These are phyloP conservation scores for Candida buenavistaensis DNA, from an alignment of 1,139 yeast genomes.

Conservation along the genomic window DNA sequence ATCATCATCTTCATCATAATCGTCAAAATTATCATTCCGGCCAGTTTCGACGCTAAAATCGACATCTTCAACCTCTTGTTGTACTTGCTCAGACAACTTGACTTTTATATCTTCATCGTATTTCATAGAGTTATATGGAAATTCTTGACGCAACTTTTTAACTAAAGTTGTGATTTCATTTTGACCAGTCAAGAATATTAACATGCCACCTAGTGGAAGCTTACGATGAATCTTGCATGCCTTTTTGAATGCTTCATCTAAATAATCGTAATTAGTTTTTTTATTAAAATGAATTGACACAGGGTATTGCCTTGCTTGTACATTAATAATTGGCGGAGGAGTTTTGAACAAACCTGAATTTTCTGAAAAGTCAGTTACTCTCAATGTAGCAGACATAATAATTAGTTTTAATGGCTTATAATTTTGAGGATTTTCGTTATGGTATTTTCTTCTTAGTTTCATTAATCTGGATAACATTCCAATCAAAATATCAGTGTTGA, in stretches of 20 bases:
- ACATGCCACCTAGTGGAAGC: slow-evolving; percentile 92
- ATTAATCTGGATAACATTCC: slow-evolving; percentile 93
- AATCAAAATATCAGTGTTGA: slow-evolving; percentile 91
- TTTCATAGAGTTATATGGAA: slow-evolving; percentile 50
- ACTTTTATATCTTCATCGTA: slow-evolving; percentile 43
- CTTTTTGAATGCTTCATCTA: slow-evolving; percentile 85
- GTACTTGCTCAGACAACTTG: slow-evolving; percentile 58
- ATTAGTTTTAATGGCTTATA: slow-evolving; percentile 65
- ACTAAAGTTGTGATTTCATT: slow-evolving; percentile 83
- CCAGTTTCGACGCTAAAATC: slow-evolving; percentile 66
- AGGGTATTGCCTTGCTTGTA: slow-evolving; percentile 95
- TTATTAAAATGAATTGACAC: slow-evolving; percentile 90
- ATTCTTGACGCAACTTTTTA: slow-evolving; percentile 62
- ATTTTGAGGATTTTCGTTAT: slow-evolving; percentile 44
- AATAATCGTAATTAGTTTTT: slow-evolving; percentile 72
- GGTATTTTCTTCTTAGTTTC: slow-evolving; percentile 64
- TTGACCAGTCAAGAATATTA: slow-evolving; percentile 91
- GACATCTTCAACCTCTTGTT: slow-evolving; percentile 82
- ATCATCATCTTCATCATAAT: slow-evolving; percentile 31
- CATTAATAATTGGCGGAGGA: slow-evolving; percentile 87
- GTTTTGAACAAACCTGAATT: slow-evolving; percentile 65
- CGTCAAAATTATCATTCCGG: slow-evolving; percentile 21
- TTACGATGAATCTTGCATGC: slow-evolving; percentile 82
- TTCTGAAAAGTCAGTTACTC: slow-evolving; percentile 91
- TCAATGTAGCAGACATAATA: slow-evolving; percentile 92